A percentile compares a stretch with the other conserved stretches of the same genome.
Evolutionary conservation across 345 rosid genomes (phyloP).

Genomic region (Eucalyptus marginata): DNA sequence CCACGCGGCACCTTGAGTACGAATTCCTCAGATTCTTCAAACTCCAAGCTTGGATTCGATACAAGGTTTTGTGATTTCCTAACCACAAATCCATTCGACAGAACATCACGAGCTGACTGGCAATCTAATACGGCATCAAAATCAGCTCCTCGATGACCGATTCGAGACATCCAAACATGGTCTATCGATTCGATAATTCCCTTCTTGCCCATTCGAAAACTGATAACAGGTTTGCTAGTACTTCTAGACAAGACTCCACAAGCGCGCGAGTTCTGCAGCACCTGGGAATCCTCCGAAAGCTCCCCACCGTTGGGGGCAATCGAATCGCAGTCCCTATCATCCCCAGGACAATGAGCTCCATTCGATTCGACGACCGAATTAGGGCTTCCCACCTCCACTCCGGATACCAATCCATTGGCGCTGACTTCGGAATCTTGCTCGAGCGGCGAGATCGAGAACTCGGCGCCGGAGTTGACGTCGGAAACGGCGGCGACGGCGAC

Average conservation of each 20-base stretch:
- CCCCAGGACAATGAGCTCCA: background rate
- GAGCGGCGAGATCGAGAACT: constrained; percentile 29
- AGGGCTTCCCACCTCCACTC: background rate
- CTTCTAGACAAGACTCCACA: background rate
- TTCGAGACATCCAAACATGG: constrained; percentile 6
- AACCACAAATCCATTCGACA: constrained; percentile 55
- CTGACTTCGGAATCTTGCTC: background rate
- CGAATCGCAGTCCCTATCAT: background rate
- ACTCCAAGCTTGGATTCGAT: background rate
- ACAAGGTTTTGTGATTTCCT: constrained; percentile 20
- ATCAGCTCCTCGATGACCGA: background rate
- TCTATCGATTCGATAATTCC: constrained; percentile 26
- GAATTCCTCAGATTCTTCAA: constrained; percentile 45
- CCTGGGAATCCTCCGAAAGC: background rate
- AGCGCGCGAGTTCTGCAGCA: background rate
- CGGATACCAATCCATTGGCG: background rate
- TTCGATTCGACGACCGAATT: background rate
- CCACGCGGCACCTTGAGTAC: constrained; percentile 46
- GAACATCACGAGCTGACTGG: constrained; percentile 15
- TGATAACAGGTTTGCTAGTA: constrained; percentile 2
- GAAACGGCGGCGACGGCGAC: constrained; percentile 36
- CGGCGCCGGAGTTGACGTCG: constrained; percentile 49
- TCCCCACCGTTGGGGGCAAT: background rate
- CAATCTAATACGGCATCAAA: constrained; percentile 35
- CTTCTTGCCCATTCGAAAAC: constrained; percentile 20